A percentile compares a stretch with the other conserved stretches of the same genome.
Evolutionary conservation across 83 land plant species (phyloP).

Genomic region (Diphasiastrum complanatum): DNA sequence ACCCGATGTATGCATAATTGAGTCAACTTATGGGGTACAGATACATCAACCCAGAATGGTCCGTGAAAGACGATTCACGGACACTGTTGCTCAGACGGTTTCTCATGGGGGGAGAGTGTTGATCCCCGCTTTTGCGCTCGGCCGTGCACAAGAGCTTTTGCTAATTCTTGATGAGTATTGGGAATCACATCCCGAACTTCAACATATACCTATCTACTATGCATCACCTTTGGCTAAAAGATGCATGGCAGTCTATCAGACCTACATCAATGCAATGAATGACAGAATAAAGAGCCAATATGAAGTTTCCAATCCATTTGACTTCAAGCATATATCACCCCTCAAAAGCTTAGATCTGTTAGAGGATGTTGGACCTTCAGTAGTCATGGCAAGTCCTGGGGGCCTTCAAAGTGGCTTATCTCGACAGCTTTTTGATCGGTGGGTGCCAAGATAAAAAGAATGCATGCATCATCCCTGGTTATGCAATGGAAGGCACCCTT

Average conservation of each 20-base stretch:
- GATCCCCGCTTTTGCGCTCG: constrained; percentile 96
- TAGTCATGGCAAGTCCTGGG: constrained; percentile 98
- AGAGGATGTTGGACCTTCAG: constrained; percentile 90
- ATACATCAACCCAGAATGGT: constrained; percentile 78
- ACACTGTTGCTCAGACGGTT: constrained; percentile 72
- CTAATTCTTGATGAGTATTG: constrained; percentile 97
- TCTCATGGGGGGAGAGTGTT: constrained; percentile 93
- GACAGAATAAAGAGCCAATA: constrained; percentile 70
- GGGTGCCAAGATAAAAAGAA: constrained; percentile 95
- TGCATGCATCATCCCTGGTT: constrained; percentile 92
- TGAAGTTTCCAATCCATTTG: constrained; percentile 80
- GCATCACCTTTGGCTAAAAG: constrained; percentile 95
- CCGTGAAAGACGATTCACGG: constrained; percentile 89
- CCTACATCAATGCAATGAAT: constrained; percentile 96
- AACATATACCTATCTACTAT: constrained; percentile 87
- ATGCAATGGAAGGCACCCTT: constrained; percentile 86
- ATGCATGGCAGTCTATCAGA: constrained; percentile 94
- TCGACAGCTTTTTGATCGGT: constrained; percentile 85
- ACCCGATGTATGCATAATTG: constrained; percentile 95
- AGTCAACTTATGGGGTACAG: constrained; percentile 97
- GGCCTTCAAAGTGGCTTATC: constrained; percentile 94
- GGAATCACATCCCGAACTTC: constrained; percentile 91
- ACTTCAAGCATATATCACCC: constrained; percentile 76
- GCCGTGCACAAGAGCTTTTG: constrained; percentile 94
- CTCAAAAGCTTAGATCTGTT: constrained; percentile 85